phyloP scores from a whole-genome alignment of 257 asterid genomes.

The Solanum piurae region DNA sequence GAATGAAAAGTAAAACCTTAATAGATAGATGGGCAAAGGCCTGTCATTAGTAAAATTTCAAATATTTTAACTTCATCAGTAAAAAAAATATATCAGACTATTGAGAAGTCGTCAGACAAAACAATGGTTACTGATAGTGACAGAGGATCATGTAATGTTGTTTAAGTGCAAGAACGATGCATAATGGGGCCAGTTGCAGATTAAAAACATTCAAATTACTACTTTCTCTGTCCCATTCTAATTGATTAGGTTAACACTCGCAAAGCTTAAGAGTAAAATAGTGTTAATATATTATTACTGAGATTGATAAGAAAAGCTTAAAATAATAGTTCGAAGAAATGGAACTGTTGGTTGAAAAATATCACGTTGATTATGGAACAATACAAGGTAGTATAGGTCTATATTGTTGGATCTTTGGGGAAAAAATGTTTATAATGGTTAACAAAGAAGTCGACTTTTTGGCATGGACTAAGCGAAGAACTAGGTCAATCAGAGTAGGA shows the following conservation, averaged over 20 bases:
- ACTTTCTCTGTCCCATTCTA: background rate
- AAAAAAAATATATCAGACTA: background rate
- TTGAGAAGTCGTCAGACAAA: background rate
- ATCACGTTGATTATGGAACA: background rate
- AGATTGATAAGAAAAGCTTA: background rate
- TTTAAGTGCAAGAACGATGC: background rate
- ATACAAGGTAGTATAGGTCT: background rate
- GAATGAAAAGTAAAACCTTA: background rate
- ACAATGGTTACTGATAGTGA: background rate
- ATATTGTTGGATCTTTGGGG: background rate
- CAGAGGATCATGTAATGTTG: background rate
- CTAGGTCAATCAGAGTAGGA: background rate
- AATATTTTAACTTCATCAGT: background rate
- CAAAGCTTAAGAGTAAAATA: background rate
- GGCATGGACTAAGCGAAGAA: background rate
- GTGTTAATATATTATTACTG: background rate
- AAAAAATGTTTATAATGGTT: background rate
- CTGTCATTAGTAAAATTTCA: background rate
- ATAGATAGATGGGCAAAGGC: background rate
- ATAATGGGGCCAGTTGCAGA: background rate
- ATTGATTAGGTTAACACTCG: background rate
- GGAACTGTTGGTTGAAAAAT: background rate
- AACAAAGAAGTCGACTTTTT: background rate
- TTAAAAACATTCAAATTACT: background rate
- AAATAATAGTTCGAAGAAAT: background rate